These are phyloP conservation scores for Cardamine occulta DNA, from an alignment of 345 rosid genomes.

Conservation along the genomic window DNA sequence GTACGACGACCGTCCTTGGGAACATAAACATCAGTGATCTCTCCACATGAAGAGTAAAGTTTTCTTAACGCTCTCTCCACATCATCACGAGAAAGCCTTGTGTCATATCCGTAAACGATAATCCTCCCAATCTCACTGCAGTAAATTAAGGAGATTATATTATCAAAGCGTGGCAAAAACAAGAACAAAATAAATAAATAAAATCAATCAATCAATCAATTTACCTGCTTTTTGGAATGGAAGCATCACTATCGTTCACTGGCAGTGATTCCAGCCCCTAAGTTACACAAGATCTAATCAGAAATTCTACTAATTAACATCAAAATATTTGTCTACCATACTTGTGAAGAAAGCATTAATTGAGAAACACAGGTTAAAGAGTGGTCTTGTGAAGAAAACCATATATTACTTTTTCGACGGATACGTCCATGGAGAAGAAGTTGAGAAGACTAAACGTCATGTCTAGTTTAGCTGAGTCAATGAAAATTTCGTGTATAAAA, in stretches of 20 bases:
- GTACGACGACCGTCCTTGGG: neutral
- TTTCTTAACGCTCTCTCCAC: neutral
- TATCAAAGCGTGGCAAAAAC: neutral
- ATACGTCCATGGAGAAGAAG: no score
- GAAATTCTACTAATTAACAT: no score
- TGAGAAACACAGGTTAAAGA: neutral
- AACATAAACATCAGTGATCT: slow-evolving; percentile 24
- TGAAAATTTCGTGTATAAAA: no score
- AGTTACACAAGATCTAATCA: no score
- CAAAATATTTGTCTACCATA: no score
- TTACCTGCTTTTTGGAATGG: neutral
- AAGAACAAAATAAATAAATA: neutral
- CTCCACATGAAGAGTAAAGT: slow-evolving; percentile 14
- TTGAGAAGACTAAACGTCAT: no score
- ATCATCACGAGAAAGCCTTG: neutral
- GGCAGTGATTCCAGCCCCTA: no score
- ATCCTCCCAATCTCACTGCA: slow-evolving; percentile 17
- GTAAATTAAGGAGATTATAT: neutral
- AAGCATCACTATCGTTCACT: no score
- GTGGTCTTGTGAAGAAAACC: no score
- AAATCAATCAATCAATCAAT: neutral
- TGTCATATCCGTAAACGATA: neutral
- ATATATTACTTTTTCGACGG: no score
- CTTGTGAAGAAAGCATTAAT: no score
- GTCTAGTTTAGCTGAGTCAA: no score